Conservation (phyloP, 768 basidiomycete species). For the Rhizopogon rudus region DNA sequence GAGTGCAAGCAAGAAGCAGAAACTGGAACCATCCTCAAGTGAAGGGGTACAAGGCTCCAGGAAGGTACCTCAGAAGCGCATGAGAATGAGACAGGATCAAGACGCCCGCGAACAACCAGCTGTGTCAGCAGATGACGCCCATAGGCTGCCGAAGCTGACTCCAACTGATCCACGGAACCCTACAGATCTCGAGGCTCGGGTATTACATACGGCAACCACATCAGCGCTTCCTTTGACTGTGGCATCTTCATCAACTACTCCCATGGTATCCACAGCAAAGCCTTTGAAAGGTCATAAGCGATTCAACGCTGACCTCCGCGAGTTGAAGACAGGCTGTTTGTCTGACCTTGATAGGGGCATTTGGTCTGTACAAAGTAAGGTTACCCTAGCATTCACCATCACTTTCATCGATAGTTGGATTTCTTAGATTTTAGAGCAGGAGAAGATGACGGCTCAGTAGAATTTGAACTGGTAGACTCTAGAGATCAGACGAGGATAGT, state of each 20-base stretch:
- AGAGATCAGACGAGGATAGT: constrained; percentile 30
- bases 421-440: constrained; percentile 44
- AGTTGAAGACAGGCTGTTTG: constrained; percentile 34
- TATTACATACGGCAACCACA: neutral
- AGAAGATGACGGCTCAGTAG: constrained; percentile 65
- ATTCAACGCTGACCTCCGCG: constrained; percentile 53
- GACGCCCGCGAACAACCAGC: neutral
- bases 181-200: neutral
- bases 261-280: neutral
- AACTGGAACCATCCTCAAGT: neutral
- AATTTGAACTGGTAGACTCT: constrained; percentile 37
- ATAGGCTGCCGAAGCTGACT: neutral
- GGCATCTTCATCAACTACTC: neutral
- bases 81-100: neutral
- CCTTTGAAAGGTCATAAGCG: constrained; percentile 50
- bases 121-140: neutral
- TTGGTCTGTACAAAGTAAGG: constrained; percentile 39
- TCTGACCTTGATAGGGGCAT: constrained; percentile 32
- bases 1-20: neutral
- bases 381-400: neutral
- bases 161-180: neutral
- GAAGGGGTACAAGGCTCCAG: too few relatives aligned
- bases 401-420: neutral
- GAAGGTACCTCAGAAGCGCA: neutral
- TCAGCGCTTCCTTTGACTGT: neutral